Percentiles rank a stretch among this genome's conserved stretches.
Conservation (phyloP, 2,329 filamentous ascomycete genomes). For the Colletotrichum chlorophyti region DNA sequence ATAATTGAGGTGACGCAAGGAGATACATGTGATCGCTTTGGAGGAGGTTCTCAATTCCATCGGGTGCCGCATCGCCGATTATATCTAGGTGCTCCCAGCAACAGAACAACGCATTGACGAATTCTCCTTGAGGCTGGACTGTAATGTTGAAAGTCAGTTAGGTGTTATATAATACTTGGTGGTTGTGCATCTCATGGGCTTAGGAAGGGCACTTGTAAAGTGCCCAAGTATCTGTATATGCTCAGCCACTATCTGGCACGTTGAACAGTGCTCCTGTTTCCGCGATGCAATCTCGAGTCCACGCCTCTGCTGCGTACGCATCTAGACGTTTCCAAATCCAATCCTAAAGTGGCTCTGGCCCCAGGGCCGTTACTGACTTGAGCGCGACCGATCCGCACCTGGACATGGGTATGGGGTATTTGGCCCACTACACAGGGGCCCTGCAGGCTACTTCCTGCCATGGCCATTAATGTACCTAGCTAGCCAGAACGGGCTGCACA, state of each 20-base stretch:
- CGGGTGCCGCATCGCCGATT: not conserved
- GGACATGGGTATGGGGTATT: not conserved
- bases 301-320: not conserved
- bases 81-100: not conserved
- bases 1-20: not conserved
- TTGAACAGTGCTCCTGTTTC: not conserved
- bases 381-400: slow-evolving; percentile 1
- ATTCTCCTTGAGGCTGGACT: too few species aligned
- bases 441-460: not conserved
- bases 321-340: too few species aligned
- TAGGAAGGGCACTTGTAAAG: not conserved
- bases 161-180: not conserved
- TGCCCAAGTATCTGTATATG: not conserved
- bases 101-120: slow-evolving; percentile 18
- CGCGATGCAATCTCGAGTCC: not conserved
- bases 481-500: too few species aligned
- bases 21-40: not conserved
- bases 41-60: not conserved
- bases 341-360: not conserved
- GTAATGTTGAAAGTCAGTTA: too few species aligned
- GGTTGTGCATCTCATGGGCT: too few species aligned
- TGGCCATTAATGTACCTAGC: too few species aligned
- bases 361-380: not conserved
- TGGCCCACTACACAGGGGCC: not conserved
- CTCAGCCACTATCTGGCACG: slow-evolving; percentile 1